phyloP scores from a whole-genome alignment of 1,284 basidiomycete species.

The Rhodotorula sp. region DNA sequence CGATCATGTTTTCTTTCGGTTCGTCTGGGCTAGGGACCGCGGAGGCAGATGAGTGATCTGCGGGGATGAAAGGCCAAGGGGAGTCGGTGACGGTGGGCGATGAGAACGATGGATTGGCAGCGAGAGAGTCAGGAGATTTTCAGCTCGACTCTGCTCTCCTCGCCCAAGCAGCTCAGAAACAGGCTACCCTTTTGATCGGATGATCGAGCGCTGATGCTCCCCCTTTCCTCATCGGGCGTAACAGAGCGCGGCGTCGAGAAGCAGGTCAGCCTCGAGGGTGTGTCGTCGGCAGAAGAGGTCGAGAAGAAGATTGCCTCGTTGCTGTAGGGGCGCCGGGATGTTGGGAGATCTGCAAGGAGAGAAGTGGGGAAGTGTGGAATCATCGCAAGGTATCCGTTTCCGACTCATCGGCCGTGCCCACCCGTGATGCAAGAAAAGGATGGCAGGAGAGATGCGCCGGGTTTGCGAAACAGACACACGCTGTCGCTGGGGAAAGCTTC shows the following conservation, averaged over 20 bases:
- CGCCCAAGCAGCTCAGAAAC: neutral
- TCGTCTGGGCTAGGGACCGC: neutral
- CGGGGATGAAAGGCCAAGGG: too few relatives aligned
- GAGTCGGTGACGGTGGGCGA: too few relatives aligned
- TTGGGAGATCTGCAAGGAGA: neutral
- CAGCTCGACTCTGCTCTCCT: neutral
- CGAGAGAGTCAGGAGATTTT: too few relatives aligned
- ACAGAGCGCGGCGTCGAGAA: slow-evolving; percentile 74
- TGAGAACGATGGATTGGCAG: too few relatives aligned
- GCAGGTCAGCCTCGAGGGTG: slow-evolving; percentile 74
- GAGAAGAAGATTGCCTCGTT: slow-evolving; percentile 66
- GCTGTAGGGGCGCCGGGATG: slow-evolving; percentile 48
- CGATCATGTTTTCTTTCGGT: slow-evolving; percentile 4
- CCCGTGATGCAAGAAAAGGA: too few relatives aligned
- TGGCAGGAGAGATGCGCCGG: too few relatives aligned
- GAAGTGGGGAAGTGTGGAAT: too few relatives aligned
- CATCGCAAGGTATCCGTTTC: too few relatives aligned
- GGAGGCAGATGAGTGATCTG: too few relatives aligned
- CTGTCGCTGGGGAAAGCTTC: too few relatives aligned
- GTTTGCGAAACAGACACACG: too few relatives aligned
- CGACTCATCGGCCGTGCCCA: too few relatives aligned
- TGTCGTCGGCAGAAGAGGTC: slow-evolving; percentile 65
- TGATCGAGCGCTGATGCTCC: neutral
- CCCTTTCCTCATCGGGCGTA: neutral
- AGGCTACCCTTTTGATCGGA: neutral